Conservation (phyloP, 305 asterid species). For the Fraxinus sp. region DNA sequence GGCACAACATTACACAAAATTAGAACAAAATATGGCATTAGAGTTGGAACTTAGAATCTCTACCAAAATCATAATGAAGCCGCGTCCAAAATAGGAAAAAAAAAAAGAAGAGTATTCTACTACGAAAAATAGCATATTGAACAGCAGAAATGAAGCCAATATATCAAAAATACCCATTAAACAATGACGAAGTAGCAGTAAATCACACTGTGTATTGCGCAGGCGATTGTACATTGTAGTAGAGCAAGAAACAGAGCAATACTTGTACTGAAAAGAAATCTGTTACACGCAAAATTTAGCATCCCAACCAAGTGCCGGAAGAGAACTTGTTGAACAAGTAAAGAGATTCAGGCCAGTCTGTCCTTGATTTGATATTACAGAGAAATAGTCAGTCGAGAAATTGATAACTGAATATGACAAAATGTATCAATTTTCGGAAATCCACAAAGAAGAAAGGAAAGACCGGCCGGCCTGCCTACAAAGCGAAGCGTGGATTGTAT, state of each 20-base stretch:
- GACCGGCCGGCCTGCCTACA: conserved; percentile 26
- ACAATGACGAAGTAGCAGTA: background rate
- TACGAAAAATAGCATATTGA: background rate
- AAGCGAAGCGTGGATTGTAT: conserved; percentile 16
- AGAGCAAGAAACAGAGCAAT: background rate
- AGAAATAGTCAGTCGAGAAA: conserved; percentile 2
- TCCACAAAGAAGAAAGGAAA: background rate
- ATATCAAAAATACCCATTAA: conserved; percentile 5
- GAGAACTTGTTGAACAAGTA: conserved; percentile 29
- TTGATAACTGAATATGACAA: background rate
- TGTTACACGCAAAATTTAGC: background rate
- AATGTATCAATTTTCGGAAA: background rate
- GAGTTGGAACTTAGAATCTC: background rate
- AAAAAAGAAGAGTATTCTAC: background rate
- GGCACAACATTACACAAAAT: background rate
- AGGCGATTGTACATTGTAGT: background rate
- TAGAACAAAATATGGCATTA: background rate
- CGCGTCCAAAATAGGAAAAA: background rate
- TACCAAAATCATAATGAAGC: background rate
- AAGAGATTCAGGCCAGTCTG: conserved; percentile 3
- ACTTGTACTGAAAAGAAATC: conserved; percentile 1
- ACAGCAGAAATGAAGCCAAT: background rate
- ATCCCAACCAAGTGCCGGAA: conserved; percentile 15
- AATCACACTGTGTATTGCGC: background rate
- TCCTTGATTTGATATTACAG: conserved; percentile 2